Conservation (phyloP, 2,329 filamentous ascomycete genomes). For the Exophiala sp. region DNA sequence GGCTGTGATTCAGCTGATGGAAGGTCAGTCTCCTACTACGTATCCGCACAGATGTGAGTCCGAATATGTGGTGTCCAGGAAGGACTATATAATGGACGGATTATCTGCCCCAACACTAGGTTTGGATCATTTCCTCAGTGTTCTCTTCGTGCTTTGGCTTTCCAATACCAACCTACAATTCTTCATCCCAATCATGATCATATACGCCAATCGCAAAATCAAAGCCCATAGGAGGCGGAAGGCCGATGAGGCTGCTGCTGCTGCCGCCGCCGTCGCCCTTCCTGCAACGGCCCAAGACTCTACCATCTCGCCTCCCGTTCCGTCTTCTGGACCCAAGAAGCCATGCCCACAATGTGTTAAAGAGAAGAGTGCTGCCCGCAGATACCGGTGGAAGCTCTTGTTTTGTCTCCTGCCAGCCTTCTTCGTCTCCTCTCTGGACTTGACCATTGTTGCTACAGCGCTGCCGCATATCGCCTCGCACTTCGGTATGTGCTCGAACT, state of each 20-base stretch:
- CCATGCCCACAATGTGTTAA: conserved; percentile 30
- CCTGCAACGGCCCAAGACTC: background rate
- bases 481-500: conserved; percentile 46
- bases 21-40: background rate
- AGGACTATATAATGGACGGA: background rate
- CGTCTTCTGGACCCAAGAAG: background rate
- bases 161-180: background rate
- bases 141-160: background rate
- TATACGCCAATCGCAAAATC: conserved; percentile 18
- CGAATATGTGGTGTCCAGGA: background rate
- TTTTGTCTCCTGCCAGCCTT: conserved; percentile 56
- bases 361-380: conserved; percentile 34
- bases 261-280: background rate
- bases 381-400: conserved; percentile 55
- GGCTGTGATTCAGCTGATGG: background rate
- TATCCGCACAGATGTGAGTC: background rate
- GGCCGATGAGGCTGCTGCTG: conserved; percentile 10
- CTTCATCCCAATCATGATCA: conserved; percentile 1
- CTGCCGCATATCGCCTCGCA: conserved; percentile 59
- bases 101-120: background rate
- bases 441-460: conserved; percentile 58
- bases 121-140: no score
- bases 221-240: conserved; percentile 16
- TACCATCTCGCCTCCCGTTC: background rate
- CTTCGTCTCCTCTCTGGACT: conserved; percentile 57